Percentiles rank a stretch among this genome's conserved stretches.
phyloP scores from a whole-genome alignment of 257 asterid species.

The Ehretia macrophylla region DNA sequence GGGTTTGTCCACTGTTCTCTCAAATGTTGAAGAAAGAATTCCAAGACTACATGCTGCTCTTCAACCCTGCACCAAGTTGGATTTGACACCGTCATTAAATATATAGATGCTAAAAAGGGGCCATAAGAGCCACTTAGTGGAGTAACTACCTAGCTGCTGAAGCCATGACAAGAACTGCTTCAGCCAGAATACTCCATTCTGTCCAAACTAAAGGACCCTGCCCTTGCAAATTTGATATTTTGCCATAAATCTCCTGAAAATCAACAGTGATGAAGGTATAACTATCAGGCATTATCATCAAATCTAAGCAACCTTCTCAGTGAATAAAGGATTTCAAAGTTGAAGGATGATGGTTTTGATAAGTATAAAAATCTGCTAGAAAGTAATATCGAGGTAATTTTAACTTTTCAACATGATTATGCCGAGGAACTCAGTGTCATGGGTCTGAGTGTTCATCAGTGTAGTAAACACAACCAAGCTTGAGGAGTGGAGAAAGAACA shows the following conservation, averaged over 20 bases:
- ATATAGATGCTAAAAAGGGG: constrained; percentile 16
- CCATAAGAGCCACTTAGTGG: constrained; percentile 10
- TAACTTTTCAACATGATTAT: no score
- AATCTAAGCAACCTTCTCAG: neutral
- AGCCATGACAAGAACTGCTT: constrained; percentile 93
- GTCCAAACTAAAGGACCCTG: constrained; percentile 87
- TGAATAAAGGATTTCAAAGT: neutral
- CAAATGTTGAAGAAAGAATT: constrained; percentile 93
- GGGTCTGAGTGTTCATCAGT: no score
- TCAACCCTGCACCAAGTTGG: constrained; percentile 51
- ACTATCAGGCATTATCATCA: neutral
- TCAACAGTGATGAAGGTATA: constrained; percentile 4
- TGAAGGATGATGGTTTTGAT: no score
- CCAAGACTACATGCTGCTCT: constrained; percentile 86
- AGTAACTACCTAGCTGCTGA: constrained; percentile 83
- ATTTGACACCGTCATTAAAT: constrained; percentile 12
- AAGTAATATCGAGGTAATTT: no score
- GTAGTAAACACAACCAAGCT: no score
- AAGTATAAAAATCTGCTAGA: no score
- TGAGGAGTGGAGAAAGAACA: no score
- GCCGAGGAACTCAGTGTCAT: no score
- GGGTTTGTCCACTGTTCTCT: constrained; percentile 76
- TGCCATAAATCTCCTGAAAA: constrained; percentile 78
- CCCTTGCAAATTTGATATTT: constrained; percentile 69
- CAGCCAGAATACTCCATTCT: constrained; percentile 87